Evolutionary conservation across 495 filamentous ascomycete species (phyloP), one percentile per base, ranked within the genome.

Genomic region (Hyaloscypha hepaticicola): DNA sequence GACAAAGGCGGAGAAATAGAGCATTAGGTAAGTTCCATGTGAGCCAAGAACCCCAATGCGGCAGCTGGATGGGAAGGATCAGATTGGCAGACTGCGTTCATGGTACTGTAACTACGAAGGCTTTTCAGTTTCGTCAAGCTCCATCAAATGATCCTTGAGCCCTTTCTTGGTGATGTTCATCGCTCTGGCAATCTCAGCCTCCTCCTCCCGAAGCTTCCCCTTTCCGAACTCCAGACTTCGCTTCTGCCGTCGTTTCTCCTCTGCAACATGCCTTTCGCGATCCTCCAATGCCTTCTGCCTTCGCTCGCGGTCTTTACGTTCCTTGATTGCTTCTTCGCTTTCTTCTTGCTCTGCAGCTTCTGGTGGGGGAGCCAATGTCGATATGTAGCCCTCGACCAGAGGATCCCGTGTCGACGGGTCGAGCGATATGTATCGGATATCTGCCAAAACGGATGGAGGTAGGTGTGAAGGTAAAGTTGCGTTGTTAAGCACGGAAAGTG

Each of bases 361-460:
- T 0, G 90, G 90, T 5, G 90, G 82, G 3, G 87, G 78, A 21
- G 83, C 83, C 1, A 98, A 75, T 2, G 86, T 90, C 48, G 88
- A 82, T 27, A 98, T 88, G 71, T 91, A 91, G 3, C 84, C 82
- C 72, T 90, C 85, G 22, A 96, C 82, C 9, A 99, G 78, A 12
- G 86, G 80, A 71, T 96, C 87, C 9, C 95, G 84, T 14, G 82
- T 77, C 28, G 85, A 79, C 0, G 86, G 74, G n/a, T 88, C 79
- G 9, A 96, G 79, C n/a, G 89, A 86, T 58, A 96, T 88, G 69
- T 89, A 98, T 55, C 91, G 86, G 21, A 96, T 71, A 75, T 98
- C 93, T 0, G 84, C 80, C 9, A 93, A 76, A 2, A 99, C 74
- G 24, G 80, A 71, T 1, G 86, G 69, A 3, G 96, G 93, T 0